phyloP scores from a whole-genome alignment of 345 rosid genomes.

The Anastatica hierochuntica region DNA sequence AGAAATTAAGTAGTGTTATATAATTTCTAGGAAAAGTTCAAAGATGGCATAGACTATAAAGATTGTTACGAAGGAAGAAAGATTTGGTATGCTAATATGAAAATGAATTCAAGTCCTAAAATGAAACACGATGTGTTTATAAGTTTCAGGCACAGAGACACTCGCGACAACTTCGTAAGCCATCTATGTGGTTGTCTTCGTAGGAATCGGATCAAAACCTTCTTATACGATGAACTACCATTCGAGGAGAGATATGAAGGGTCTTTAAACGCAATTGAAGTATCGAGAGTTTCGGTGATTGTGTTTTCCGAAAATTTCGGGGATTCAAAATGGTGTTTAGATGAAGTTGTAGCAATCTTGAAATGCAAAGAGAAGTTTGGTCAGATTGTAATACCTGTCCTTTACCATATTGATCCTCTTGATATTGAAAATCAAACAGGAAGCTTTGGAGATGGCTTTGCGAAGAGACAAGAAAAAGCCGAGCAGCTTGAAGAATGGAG shows the following conservation, averaged over 20 bases:
- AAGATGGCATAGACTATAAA: too few relatives aligned
- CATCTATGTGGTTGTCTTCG: slow-evolving; percentile 21
- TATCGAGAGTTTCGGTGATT: slow-evolving; percentile 15
- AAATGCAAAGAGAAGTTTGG: slow-evolving; percentile 14
- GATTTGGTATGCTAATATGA: too few relatives aligned
- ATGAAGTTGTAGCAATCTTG: slow-evolving; percentile 25
- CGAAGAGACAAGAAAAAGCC: not conserved
- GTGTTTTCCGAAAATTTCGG: slow-evolving; percentile 19
- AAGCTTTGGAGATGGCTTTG: slow-evolving; percentile 19
- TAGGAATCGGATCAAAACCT: slow-evolving; percentile 18
- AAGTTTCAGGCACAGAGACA: slow-evolving; percentile 25
- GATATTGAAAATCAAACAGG: slow-evolving; percentile 23
- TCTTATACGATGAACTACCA: slow-evolving; percentile 12
- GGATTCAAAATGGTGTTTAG: slow-evolving; percentile 23
- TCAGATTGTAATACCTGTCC: slow-evolving; percentile 27
- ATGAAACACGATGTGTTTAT: slow-evolving; percentile 23
- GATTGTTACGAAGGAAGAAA: too few relatives aligned
- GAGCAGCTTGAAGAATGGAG: slow-evolving; percentile 9
- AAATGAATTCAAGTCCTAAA: not conserved
- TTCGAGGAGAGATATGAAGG: slow-evolving; percentile 2
- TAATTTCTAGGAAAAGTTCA: too few relatives aligned
- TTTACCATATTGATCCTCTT: slow-evolving; percentile 24
- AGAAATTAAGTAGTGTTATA: too few relatives aligned
- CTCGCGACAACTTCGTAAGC: slow-evolving; percentile 23
- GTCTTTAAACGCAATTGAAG: slow-evolving; percentile 8